These are phyloP conservation scores for Plasmodium gallinaceum DNA, from an alignment of 169 alveolate genomes.

Conservation along the genomic window DNA sequence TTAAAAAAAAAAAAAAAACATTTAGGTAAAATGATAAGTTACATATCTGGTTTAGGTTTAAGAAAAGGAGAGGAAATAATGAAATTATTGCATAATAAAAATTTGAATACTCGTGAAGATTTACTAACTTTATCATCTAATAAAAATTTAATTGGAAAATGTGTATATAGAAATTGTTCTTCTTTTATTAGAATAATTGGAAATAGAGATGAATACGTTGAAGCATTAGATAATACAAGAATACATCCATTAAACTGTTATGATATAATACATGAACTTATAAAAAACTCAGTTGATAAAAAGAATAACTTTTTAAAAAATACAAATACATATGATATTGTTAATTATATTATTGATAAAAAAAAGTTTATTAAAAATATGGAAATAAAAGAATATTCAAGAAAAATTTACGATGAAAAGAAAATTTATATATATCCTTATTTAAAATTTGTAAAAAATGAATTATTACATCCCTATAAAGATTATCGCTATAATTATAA, in stretches of 20 bases:
- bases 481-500: constrained; percentile 79
- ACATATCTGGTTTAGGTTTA: constrained; percentile 57
- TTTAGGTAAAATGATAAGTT: constrained; percentile 41
- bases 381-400: constrained; percentile 49
- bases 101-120: constrained; percentile 61
- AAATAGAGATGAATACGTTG: constrained; percentile 40
- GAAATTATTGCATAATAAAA: constrained; percentile 47
- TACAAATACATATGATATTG: constrained; percentile 32
- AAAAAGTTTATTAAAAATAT: constrained; percentile 29
- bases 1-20: constrained; percentile 61
- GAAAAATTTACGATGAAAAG: constrained; percentile 71
- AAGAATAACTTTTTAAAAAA: constrained; percentile 62
- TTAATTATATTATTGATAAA: constrained; percentile 42
- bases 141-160: constrained; percentile 76
- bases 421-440: constrained; percentile 84
- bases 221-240: constrained; percentile 84
- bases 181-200: constrained; percentile 80
- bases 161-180: constrained; percentile 82
- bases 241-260: constrained; percentile 86
- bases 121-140: constrained; percentile 32
- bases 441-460: constrained; percentile 79
- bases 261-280: constrained; percentile 79
- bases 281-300: constrained; percentile 83
- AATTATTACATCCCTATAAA: constrained; percentile 82
- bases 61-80: constrained; percentile 64